A percentile compares a stretch with the other conserved stretches of the same genome.
These are phyloP conservation scores for Boletellus sp. DNA, from an alignment of 768 basidiomycete species.

Conservation along the genomic window DNA sequence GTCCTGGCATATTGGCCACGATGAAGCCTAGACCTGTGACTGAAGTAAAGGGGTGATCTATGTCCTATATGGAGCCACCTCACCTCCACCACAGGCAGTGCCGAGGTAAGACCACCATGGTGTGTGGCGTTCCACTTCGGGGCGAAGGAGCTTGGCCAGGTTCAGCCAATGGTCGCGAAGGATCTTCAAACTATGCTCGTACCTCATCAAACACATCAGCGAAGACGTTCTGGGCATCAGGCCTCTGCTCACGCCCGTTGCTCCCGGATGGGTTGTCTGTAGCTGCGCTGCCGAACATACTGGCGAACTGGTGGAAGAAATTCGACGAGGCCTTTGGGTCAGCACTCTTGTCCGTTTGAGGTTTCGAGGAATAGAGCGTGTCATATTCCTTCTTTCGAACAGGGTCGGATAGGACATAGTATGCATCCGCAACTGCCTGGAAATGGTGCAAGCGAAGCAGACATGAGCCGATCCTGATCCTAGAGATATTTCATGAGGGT, in stretches of 20 bases:
- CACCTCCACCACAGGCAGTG: slow-evolving; percentile 61
- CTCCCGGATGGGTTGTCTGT: slow-evolving; percentile 29
- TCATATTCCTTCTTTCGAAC: slow-evolving; percentile 73
- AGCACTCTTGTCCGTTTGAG: slow-evolving; percentile 47
- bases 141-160: slow-evolving; percentile 61
- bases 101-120: slow-evolving; percentile 79
- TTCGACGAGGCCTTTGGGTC: slow-evolving; percentile 65
- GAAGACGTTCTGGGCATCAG: slow-evolving; percentile 79
- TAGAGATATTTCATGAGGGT: neutral
- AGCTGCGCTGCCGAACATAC: slow-evolving; percentile 55
- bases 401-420: slow-evolving; percentile 86
- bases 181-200: slow-evolving; percentile 11
- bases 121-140: slow-evolving; percentile 68
- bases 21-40: slow-evolving; percentile 35
- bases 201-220: slow-evolving; percentile 92
- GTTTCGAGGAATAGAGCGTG: slow-evolving; percentile 52
- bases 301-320: slow-evolving; percentile 76
- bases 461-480: slow-evolving; percentile 22
- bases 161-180: neutral
- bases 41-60: slow-evolving; percentile 31
- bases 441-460: neutral
- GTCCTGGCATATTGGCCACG: slow-evolving; percentile 80
- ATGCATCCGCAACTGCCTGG: slow-evolving; percentile 85
- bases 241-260: slow-evolving; percentile 42
- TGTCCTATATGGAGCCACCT: slow-evolving; percentile 19